Conservation (phyloP, 225 moss, liverwort and hornwort species). For the Pseudoscleropodium purum region DNA sequence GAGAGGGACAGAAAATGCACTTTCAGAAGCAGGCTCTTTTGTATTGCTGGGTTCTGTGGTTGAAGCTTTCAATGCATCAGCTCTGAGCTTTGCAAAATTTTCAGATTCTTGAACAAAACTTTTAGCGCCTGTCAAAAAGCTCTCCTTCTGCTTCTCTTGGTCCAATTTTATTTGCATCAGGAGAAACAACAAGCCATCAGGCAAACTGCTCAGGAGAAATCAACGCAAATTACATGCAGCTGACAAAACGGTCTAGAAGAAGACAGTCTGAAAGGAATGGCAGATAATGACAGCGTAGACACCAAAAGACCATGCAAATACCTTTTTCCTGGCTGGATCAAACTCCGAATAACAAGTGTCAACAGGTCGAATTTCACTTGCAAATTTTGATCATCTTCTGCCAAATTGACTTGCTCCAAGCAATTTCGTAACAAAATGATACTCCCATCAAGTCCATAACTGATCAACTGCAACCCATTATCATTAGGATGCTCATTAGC, state of each 20-base stretch:
- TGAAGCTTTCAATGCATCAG: constrained; percentile 20
- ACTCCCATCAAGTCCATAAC: constrained; percentile 88
- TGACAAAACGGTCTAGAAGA: background rate
- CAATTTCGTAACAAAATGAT: constrained; percentile 82
- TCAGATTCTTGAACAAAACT: too few species aligned
- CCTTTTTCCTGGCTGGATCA: constrained; percentile 68
- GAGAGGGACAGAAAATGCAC: background rate
- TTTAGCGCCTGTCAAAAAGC: too few species aligned
- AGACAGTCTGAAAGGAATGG: background rate
- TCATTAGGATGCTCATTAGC: constrained; percentile 4
- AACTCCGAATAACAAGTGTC: constrained; percentile 61
- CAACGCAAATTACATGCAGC: background rate
- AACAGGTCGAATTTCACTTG: constrained; percentile 79
- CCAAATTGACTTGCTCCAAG: constrained; percentile 83
- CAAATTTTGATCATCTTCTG: constrained; percentile 76
- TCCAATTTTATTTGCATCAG: constrained; percentile 35
- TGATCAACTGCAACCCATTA: constrained; percentile 56
- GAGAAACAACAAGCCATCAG: background rate
- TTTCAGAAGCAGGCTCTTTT: constrained; percentile 17
- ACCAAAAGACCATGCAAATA: background rate
- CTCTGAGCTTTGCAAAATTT: constrained; percentile 35
- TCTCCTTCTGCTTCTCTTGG: constrained; percentile 39
- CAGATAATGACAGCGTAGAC: background rate
- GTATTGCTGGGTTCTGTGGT: constrained; percentile 7
- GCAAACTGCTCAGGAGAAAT: background rate